Evolutionary conservation across 345 rosid genomes (phyloP).

Genomic region (Populus nigra): DNA sequence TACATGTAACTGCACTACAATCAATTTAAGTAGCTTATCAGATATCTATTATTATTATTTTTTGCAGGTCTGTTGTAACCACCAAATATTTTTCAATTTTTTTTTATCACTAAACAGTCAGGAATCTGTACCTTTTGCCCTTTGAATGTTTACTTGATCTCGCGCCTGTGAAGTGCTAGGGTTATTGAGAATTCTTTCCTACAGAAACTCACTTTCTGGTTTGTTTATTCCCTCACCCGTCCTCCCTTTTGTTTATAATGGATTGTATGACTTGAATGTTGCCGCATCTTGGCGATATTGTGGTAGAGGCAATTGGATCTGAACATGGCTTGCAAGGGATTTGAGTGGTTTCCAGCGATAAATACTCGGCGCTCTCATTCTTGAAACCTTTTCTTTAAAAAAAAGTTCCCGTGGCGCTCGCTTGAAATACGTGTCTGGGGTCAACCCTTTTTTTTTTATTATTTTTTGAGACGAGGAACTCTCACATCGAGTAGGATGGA

Average conservation of each 20-base stretch:
- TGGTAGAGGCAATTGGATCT: background rate
- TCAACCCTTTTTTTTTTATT: background rate
- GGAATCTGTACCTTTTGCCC: background rate
- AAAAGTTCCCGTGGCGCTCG: background rate
- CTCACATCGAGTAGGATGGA: no score
- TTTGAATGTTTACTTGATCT: background rate
- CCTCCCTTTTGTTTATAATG: background rate
- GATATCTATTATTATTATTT: background rate
- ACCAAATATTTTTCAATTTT: background rate
- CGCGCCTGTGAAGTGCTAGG: background rate
- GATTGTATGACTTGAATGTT: background rate
- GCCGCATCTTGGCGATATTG: background rate
- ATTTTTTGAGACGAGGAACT: no score
- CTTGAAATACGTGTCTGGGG: background rate
- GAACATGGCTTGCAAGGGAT: background rate
- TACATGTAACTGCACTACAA: background rate
- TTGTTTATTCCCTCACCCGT: background rate
- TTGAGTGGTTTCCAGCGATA: background rate
- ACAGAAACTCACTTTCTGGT: background rate
- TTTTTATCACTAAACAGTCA: background rate
- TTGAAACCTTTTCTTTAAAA: background rate
- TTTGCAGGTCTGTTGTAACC: background rate
- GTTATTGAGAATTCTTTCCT: background rate
- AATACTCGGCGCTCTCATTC: background rate
- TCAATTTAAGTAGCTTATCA: background rate